Evolutionary conservation across 495 filamentous ascomycete genomes (phyloP).

Genomic region (Lentithecium fluviatile): DNA sequence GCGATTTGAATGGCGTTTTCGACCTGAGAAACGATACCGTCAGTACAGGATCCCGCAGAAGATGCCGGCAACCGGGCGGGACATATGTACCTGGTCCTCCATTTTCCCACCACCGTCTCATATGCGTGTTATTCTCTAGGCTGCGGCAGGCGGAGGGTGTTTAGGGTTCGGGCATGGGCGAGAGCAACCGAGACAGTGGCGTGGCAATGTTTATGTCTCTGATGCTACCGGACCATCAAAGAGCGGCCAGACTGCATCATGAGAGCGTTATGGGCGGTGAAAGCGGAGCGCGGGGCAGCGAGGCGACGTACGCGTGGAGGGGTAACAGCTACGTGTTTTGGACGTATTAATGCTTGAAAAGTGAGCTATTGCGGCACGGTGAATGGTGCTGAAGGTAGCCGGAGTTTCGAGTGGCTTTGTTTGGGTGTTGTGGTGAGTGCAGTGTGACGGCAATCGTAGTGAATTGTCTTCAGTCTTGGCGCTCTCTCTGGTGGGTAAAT

Average conservation of each 20-base stretch:
- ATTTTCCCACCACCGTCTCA: conserved; percentile 34
- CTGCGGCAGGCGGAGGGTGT: conserved; percentile 1
- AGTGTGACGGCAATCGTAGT: neutral
- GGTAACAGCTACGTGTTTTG: neutral
- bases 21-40: conserved; percentile 56
- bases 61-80: neutral
- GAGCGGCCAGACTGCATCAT: conserved; percentile 28
- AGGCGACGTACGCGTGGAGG: conserved; percentile 1
- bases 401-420: neutral
- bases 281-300: conserved; percentile 17
- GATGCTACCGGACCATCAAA: conserved; percentile 35
- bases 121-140: conserved; percentile 4
- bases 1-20: conserved; percentile 91
- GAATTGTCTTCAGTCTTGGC: neutral
- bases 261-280: conserved; percentile 26
- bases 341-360: neutral
- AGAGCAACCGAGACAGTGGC: conserved; percentile 19
- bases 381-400: neutral
- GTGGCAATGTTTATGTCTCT: conserved; percentile 6
- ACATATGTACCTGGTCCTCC: conserved; percentile 33
- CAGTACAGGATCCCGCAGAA: neutral
- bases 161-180: conserved; percentile 4
- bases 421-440: neutral
- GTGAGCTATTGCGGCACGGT: neutral
- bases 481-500: neutral